Base-by-base conservation (phyloP, 2,329 filamentous ascomycete species). In the Rutstroemia sydowiana region DNA sequence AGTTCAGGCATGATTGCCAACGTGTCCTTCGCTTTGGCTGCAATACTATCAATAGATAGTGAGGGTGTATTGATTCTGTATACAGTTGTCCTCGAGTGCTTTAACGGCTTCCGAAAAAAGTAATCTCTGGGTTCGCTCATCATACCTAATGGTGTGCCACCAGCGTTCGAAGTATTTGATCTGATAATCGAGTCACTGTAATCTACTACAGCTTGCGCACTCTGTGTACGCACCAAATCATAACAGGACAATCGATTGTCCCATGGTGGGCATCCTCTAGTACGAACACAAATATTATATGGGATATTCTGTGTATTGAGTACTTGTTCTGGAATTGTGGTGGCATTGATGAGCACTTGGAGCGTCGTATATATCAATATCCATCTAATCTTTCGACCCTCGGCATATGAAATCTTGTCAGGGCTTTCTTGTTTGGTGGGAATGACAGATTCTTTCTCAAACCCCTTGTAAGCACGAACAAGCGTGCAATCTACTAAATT, bases 321-420 rank as follows among this genome's bases (percentile, higher is more conserved):
- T 26, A 88, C 81, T 59, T 87, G 80, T 5, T 71, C 64, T 0
- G 87, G 83, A 0, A 78, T 72, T 31, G 76, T 71, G 1, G 80
- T 84, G 34, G 82, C 81, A 48, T 79, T 79, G 9, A 78, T 75
- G 1, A 93, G 74, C n/a, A 82, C 83, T 64, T 93, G 88, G 52
- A 88, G 76, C 3, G 81, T 76, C 16, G 81, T 77, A 61, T 92
- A 92, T 6, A 92, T 76, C 32, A 91, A 65, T 28, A 91, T 78
- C 87, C 87, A 93, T 36, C 87, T 76, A 14, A 90, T 78, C 66
- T 89, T 91, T 37, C 88, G 80, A 1, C 81, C 85, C 57, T 92
- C 87, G 8, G 76, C 71, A 10, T 81, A 69, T 0, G 78, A 76
- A 1, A 84, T 64, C 61, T 79, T 82, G 32, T 81, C 78, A 31